A percentile compares a stretch with the other conserved stretches of the same genome.
Conservation (phyloP, 2,329 filamentous ascomycete species). For the Capronia epimyces region DNA sequence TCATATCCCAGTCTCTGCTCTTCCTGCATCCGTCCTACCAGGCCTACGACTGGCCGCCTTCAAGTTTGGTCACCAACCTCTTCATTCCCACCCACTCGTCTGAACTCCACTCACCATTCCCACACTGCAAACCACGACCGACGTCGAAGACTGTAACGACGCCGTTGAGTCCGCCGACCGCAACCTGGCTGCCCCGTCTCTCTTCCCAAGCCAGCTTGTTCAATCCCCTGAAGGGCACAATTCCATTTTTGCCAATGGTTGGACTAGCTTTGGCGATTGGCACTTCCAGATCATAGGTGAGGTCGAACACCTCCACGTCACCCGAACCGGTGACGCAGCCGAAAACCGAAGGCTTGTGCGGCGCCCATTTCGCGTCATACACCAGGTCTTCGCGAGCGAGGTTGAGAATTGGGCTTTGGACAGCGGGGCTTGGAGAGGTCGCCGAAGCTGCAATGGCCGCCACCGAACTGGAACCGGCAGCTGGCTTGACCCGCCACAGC, state of each 20-base stretch:
- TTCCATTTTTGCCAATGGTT: slow-evolving; percentile 55
- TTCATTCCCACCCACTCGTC: slow-evolving; percentile 95
- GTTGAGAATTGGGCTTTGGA: slow-evolving; percentile 72
- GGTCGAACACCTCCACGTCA: slow-evolving; percentile 89
- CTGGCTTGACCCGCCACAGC: slow-evolving; percentile 78
- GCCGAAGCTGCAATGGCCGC: slow-evolving; percentile 42
- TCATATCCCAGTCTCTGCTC: background rate
- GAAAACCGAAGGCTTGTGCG: slow-evolving; percentile 88
- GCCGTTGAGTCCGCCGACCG: slow-evolving; percentile 87
- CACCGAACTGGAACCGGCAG: slow-evolving; percentile 39
- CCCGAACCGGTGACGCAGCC: slow-evolving; percentile 90
- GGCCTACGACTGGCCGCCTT: slow-evolving; percentile 39
- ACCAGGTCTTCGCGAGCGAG: slow-evolving; percentile 93
- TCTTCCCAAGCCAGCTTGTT: slow-evolving; percentile 95
- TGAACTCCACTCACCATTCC: slow-evolving; percentile 72
- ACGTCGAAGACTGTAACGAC: slow-evolving; percentile 92
- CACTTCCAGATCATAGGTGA: slow-evolving; percentile 87
- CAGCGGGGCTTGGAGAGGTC: slow-evolving; percentile 35
- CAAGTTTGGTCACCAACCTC: slow-evolving; percentile 73
- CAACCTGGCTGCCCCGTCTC: slow-evolving; percentile 77
- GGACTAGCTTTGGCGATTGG: slow-evolving; percentile 77
- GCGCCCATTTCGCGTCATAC: slow-evolving; percentile 94
- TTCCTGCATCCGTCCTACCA: background rate
- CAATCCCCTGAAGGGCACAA: slow-evolving; percentile 74
- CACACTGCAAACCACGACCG: slow-evolving; percentile 63